Evolutionary conservation across 805 yeast species (phyloP).

Genomic region (Metschnikowia arizonensis): DNA sequence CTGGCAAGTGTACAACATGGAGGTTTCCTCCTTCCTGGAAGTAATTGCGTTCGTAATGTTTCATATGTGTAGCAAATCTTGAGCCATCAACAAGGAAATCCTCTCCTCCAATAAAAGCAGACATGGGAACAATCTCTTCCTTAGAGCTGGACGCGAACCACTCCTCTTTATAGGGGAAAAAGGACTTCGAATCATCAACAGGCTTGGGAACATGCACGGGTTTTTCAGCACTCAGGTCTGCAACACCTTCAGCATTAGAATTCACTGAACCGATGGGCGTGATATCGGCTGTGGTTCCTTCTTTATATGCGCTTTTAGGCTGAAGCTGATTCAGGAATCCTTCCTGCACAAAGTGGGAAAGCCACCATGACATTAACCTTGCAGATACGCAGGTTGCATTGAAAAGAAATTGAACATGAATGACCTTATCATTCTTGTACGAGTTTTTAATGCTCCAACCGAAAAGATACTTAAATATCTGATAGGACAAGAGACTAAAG

Average conservation of each 20-base stretch:
- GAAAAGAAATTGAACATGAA: slow-evolving; percentile 75
- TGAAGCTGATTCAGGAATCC: slow-evolving; percentile 39
- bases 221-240: neutral
- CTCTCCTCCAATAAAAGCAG: slow-evolving; percentile 64
- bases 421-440: slow-evolving; percentile 51
- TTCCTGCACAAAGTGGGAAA: slow-evolving; percentile 38
- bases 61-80: slow-evolving; percentile 60
- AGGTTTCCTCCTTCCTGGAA: slow-evolving; percentile 35
- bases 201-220: slow-evolving; percentile 22
- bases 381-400: slow-evolving; percentile 82
- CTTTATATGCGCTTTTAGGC: slow-evolving; percentile 28
- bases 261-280: slow-evolving; percentile 22
- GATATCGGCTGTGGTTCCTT: slow-evolving; percentile 24
- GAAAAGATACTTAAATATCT: slow-evolving; percentile 82
- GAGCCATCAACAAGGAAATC: slow-evolving; percentile 80
- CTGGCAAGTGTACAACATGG: slow-evolving; percentile 44
- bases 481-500: slow-evolving; percentile 64
- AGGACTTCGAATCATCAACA: slow-evolving; percentile 46
- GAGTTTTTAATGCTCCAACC: slow-evolving; percentile 83
- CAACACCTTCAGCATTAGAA: slow-evolving; percentile 12
- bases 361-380: slow-evolving; percentile 91
- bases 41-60: slow-evolving; percentile 48
- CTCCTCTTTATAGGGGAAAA: slow-evolving; percentile 47
- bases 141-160: slow-evolving; percentile 48
- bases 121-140: slow-evolving; percentile 46